phyloP scores from a whole-genome alignment of 2,329 filamentous ascomycete species.

The Xylariaceae sp. region DNA sequence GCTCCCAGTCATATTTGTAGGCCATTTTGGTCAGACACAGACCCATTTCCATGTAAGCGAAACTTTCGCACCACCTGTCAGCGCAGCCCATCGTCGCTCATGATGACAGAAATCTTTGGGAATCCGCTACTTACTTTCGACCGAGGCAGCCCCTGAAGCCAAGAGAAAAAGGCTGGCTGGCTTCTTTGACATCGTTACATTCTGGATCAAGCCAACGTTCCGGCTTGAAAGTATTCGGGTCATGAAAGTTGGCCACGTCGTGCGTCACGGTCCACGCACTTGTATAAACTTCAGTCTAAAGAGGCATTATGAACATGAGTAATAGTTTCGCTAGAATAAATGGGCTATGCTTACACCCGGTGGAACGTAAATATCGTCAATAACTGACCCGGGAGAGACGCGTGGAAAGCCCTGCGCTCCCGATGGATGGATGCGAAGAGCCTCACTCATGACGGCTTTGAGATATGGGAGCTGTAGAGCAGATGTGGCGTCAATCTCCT shows the following conservation, averaged over 20 bases:
- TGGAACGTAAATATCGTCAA: neutral
- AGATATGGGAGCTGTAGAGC: slow-evolving; percentile 30
- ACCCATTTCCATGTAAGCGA: slow-evolving; percentile 39
- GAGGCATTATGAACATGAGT: too few relatives aligned
- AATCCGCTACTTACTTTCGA: neutral
- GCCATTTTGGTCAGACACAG: slow-evolving; percentile 38
- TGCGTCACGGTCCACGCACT: neutral
- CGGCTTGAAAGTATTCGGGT: neutral
- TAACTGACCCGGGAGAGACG: neutral
- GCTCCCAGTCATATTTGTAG: slow-evolving; percentile 37
- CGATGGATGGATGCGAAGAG: slow-evolving; percentile 5
- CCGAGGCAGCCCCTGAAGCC: neutral
- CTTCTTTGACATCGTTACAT: neutral
- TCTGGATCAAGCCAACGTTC: neutral
- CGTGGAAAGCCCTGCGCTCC: neutral
- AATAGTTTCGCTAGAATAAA: too few relatives aligned
- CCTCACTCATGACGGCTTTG: slow-evolving; percentile 32
- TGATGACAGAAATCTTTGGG: neutral
- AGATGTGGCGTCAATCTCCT: slow-evolving; percentile 27
- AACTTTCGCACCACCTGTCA: slow-evolving; percentile 17
- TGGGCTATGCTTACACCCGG: too few relatives aligned
- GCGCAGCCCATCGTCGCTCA: neutral
- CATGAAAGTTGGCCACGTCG: neutral
- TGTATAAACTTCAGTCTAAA: neutral
- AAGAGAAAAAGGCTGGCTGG: neutral